Evolutionary conservation across 2,329 filamentous ascomycete species (phyloP), one percentile per base, ranked within the genome.

Genomic region (Eutypella sp.): DNA sequence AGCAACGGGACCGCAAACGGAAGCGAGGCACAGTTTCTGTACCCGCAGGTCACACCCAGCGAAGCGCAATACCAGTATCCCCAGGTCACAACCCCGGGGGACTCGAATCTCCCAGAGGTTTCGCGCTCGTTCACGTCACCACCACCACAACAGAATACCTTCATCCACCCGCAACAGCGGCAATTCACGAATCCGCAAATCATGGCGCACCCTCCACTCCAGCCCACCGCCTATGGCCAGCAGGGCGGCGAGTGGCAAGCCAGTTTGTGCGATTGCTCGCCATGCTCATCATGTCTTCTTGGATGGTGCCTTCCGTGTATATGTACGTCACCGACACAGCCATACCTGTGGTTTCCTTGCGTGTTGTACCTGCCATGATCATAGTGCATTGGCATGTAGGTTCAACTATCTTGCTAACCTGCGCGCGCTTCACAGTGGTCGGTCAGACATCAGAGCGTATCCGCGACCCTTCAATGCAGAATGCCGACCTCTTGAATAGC

Each of bases 381-480:
- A 3, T 9, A 19, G 15, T 18, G n/a, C 13, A 18, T n/a, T 37
- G 34, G 19, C 3, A 36, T 39, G 42, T 13, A 11, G 11, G 18
- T n/a, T 23, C 9, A 13, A 25, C 18, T 6, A 15, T 19, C 13
- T 18, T 37, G 20, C 36, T 39, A n/a, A 39, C n/a, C n/a, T n/a
- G n/a, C n/a, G n/a, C 36, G 13, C 36, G 36, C 36, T 13, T 37
- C 19, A 33, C 29, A 61, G 61, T 64, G 45, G 44, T 64, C 41
- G 62, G 62, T 34, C 56, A 64, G 39, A 66, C 63, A 3, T 50
- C 56, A 3, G 57, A 63, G 45, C 56, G 63, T 7, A 57, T 65
- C 20, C 55, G 59, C 18, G 56, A 62, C 42, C 60, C 61, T 5
- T 51, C 54, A 38, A 53, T 59, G 52, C 55, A 58, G 48, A 54